Evolutionary conservation across 2,329 filamentous ascomycete species (phyloP), one percentile per base, ranked within the genome.

Genomic region (Exophiala sp.): DNA sequence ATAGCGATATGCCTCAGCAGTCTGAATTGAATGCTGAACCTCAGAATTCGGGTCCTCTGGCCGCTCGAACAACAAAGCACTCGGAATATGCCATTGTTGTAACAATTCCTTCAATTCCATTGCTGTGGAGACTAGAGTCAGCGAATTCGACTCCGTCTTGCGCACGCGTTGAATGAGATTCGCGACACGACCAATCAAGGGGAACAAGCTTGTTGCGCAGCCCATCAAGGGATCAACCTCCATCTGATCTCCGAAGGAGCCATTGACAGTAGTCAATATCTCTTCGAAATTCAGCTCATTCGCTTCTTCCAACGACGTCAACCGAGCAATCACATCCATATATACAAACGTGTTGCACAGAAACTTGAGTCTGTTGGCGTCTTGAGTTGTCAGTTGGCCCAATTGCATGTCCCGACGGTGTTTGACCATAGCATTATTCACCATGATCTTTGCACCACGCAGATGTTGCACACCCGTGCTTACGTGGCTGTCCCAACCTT

Each of bases 311-410:
- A 81, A 69, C 2, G 84, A 84, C 0, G 84, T 88, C 45, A 89
- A 71, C 11, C 85, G 79, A 20, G 85, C 82, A 58, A 88, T 84
- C 24, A 88, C 86, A 65, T 88, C 84, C 79, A 88, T 85, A 63
- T 88, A 89, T 6, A 88, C 77, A 82, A 84, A 88, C 3, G 82
- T 83, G 64, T 87, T 88, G 69, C 83, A 86, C 14, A 89, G 72
- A 62, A 88, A 88, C 51, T 81, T 81, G 20, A 88, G 71, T 6
- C 83, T 73, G 32, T 74, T 53, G 3, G 62, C 65, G 5, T 65
- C 63, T 46, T 69, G 69, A 3, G 66, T 60, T 5, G 68, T 70
- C 47, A 62, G 55, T 35, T 57, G 47, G 7, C 58, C 59, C 10
- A 51, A 9, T 42, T 60, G 56, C 53, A 60, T 50, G 38, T 58